Evolutionary conservation across 805 yeast species (phyloP).

Genomic region (Limtongia smithiae): DNA sequence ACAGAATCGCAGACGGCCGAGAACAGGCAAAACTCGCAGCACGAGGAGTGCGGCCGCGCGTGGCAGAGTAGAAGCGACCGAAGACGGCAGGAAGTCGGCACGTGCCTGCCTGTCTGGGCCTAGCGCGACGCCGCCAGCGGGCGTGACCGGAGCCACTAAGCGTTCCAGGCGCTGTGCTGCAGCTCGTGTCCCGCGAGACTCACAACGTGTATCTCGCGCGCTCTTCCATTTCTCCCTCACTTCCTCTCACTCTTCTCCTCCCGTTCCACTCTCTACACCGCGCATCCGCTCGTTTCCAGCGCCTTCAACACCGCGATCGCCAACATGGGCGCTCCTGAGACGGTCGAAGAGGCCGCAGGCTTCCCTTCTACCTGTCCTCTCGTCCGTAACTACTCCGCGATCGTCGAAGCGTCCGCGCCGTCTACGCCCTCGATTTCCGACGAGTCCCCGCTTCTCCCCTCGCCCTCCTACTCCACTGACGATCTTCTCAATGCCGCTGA

Average conservation of each 20-base stretch:
- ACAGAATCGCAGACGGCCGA: no score
- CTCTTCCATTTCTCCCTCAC: neutral
- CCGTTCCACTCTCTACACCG: neutral
- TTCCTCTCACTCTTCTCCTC: neutral
- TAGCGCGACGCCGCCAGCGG: neutral
- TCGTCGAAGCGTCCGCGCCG: conserved; percentile 14
- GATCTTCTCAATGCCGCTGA: neutral
- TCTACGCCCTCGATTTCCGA: conserved; percentile 13
- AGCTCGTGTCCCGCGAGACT: no score
- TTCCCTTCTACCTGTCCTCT: conserved; percentile 9
- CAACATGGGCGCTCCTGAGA: conserved; percentile 21
- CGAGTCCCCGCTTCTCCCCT: conserved; percentile 24
- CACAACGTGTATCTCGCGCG: neutral
- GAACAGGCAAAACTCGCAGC: no score
- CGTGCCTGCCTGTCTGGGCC: no score
- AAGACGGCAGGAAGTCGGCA: no score
- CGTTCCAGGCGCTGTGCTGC: no score
- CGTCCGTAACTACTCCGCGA: conserved; percentile 26
- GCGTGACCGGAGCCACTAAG: neutral
- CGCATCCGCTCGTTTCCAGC: neutral
- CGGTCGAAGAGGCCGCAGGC: conserved; percentile 1
- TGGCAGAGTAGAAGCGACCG: no score
- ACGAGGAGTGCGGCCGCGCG: no score
- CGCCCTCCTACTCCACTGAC: conserved; percentile 12
- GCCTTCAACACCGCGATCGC: neutral